phyloP scores from a whole-genome alignment of 1,284 basidiomycete genomes.

The Microbotryum violaceum region DNA sequence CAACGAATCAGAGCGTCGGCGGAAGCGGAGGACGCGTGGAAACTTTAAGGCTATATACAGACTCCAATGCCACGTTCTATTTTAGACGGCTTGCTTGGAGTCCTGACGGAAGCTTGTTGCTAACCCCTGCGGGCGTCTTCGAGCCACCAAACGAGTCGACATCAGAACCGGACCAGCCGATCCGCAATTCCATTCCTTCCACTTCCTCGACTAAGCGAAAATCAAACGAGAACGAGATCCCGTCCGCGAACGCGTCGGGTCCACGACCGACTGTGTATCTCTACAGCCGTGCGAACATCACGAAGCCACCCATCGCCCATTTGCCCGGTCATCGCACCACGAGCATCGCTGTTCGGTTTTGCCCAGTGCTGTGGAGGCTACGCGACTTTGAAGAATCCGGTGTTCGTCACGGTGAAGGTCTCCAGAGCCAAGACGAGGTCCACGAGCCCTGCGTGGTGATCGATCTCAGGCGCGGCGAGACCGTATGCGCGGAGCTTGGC shows the following conservation, averaged over 20 bases:
- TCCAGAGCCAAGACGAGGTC: constrained; percentile 39
- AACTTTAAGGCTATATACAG: constrained; percentile 65
- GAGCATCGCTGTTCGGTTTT: constrained; percentile 87
- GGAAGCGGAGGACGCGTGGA: constrained; percentile 1
- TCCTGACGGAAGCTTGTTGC: constrained; percentile 82
- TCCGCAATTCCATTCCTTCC: neutral
- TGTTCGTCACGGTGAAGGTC: constrained; percentile 50
- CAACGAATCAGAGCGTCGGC: neutral
- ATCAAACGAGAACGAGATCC: constrained; percentile 19
- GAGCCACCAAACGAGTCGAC: constrained; percentile 62
- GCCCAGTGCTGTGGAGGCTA: constrained; percentile 84
- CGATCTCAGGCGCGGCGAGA: too few relatives aligned
- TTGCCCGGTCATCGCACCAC: constrained; percentile 94
- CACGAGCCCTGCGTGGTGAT: constrained; percentile 44
- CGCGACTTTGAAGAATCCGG: constrained; percentile 54
- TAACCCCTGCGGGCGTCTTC: constrained; percentile 94
- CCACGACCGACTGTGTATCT: constrained; percentile 68
- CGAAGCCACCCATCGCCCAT: constrained; percentile 82
- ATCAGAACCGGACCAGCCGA: neutral
- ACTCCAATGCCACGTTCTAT: constrained; percentile 92
- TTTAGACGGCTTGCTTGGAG: constrained; percentile 90
- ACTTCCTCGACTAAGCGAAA: neutral
- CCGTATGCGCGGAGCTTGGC: too few relatives aligned
- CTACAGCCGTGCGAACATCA: constrained; percentile 89
- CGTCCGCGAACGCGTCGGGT: constrained; percentile 44